Evolutionary conservation across 371 early-diverging fungal species (phyloP).

Genomic region (Dichotomocladium elegans): DNA sequence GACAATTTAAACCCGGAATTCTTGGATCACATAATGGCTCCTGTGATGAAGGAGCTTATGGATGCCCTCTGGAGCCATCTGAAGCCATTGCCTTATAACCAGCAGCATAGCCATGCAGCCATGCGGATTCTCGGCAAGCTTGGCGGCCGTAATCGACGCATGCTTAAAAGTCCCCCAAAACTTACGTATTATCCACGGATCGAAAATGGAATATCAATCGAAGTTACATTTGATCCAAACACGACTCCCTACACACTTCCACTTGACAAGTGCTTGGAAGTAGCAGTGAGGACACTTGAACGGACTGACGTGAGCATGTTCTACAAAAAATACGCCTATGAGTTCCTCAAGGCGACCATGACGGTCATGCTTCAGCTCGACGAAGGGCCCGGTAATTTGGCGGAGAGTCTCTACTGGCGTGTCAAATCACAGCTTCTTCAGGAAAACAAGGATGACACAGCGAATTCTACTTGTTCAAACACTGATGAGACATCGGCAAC

Average conservation of each 20-base stretch:
- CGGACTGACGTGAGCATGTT: slow-evolving; percentile 46
- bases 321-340: slow-evolving; percentile 66
- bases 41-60: slow-evolving; percentile 93
- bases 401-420: slow-evolving; percentile 38
- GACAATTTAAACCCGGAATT: slow-evolving; percentile 98
- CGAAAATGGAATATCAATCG: slow-evolving; percentile 63
- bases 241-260: slow-evolving; percentile 49
- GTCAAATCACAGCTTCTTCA: slow-evolving; percentile 27
- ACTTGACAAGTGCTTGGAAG: slow-evolving; percentile 49
- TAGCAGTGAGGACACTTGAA: slow-evolving; percentile 56
- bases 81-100: slow-evolving; percentile 81
- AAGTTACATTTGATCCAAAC: slow-evolving; percentile 59
- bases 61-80: slow-evolving; percentile 88
- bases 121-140: slow-evolving; percentile 96
- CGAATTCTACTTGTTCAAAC: background rate
- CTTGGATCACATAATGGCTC: slow-evolving; percentile 93
- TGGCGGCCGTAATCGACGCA: slow-evolving; percentile 86
- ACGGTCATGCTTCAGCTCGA: slow-evolving; percentile 73
- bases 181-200: slow-evolving; percentile 46
- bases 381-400: slow-evolving; percentile 49
- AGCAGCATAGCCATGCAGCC: slow-evolving; percentile 79
- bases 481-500: background rate
- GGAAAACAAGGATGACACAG: slow-evolving; percentile 1
- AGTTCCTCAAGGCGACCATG: slow-evolving; percentile 66
- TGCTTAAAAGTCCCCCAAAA: slow-evolving; percentile 68